Evolutionary conservation across 495 filamentous ascomycete species (phyloP), one percentile per base, ranked within the genome.

Genomic region (Trichoderma reesei): DNA sequence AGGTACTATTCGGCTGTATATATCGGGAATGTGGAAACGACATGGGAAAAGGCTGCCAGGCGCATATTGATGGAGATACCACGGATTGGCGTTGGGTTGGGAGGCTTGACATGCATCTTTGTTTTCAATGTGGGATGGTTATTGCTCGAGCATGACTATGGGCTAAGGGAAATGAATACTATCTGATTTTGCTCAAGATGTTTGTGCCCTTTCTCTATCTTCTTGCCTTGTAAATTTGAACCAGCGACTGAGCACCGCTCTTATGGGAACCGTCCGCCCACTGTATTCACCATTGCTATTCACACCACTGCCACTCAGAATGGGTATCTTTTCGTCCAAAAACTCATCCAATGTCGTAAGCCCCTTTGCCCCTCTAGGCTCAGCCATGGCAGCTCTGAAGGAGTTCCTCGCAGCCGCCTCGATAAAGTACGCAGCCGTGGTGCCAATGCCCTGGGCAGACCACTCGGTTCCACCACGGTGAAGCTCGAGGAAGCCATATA

Each of bases 401-500:
- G 69, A 69, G 16, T 66, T 60, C n/a, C 79, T 71, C 36, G 67
- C 65, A 1, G 87, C 85, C 8, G 85, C 78, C 68, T 95, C 91
- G 36, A 92, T 84, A 7, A 88, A 74, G 31, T 74, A 72, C 11
- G 91, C 83, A 16, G 89, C 76, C 5, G 86, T 90, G 68, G 85
- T 84, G 60, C 84, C 84, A 5, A 96, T 72, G 0, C 91, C 92
- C 72, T 96, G 91, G 0, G 87, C 90, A 51, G 89, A 92, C 80
- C 88, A 92, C 68, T 94, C 90, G 63, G 84, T 83, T 5, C 89
- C 92, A 36, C 79, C 73, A n/a, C 78, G 78, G 74, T 96, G 92
- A 41, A 90, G 72, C 37, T 78, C 73, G 11, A 95, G 68, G 56
- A 88, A 78, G 63, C 90, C 85, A 65, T 90, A 83, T 11, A 92